A percentile compares a stretch with the other conserved stretches of the same genome.
Conservation (phyloP, 2,329 filamentous ascomycete genomes). For the Trichoderma harzianum region DNA sequence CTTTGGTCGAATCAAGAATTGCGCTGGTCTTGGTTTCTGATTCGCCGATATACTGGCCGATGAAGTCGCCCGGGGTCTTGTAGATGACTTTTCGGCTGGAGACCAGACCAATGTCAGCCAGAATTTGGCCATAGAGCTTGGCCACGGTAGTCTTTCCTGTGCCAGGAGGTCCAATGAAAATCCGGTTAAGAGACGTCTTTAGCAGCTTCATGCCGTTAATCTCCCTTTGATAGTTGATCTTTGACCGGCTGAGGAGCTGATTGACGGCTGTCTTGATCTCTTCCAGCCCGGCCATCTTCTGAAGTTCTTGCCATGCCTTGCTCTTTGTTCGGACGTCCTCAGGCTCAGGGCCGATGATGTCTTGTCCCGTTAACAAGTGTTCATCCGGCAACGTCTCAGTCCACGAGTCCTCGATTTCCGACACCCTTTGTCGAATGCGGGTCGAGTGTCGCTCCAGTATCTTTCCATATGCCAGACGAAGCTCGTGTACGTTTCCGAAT, state of each 20-base stretch:
- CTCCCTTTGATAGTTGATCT: background rate
- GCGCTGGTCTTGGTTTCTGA: constrained; percentile 62
- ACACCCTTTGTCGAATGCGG: background rate
- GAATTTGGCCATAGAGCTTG: constrained; percentile 68
- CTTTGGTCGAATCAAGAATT: constrained; percentile 58
- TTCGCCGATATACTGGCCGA: constrained; percentile 66
- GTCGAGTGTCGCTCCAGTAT: background rate
- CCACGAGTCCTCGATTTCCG: background rate
- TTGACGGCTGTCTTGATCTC: background rate
- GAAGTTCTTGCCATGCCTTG: background rate
- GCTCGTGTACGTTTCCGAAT: background rate
- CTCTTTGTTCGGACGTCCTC: background rate
- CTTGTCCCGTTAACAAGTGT: background rate
- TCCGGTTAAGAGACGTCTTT: constrained; percentile 61
- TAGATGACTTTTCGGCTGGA: constrained; percentile 48
- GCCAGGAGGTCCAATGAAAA: constrained; percentile 63
- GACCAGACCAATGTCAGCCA: constrained; percentile 70
- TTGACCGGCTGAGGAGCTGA: background rate
- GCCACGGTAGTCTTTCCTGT: constrained; percentile 74
- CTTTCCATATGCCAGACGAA: background rate
- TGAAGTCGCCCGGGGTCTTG: constrained; percentile 61
- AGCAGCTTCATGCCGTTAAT: background rate
- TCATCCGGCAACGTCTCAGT: background rate
- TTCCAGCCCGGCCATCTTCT: background rate
- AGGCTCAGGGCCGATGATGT: background rate